Conservation (phyloP, 495 filamentous ascomycete species). For the Viridothelium virens region DNA sequence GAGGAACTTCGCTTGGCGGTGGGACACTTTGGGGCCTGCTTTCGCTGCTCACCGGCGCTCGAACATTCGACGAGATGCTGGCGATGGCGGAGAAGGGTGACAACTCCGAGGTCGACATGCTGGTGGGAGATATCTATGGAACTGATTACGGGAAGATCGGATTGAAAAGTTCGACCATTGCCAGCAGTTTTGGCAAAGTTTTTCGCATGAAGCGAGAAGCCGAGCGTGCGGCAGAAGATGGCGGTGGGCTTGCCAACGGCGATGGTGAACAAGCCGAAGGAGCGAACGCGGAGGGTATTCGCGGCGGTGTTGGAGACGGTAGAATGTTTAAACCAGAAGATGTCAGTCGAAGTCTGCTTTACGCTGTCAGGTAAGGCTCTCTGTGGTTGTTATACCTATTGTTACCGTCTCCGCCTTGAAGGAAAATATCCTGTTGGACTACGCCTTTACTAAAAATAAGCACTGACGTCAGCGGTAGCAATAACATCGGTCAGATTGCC, state of each 20-base stretch:
- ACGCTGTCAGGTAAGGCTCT: conserved; percentile 59
- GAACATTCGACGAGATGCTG: conserved; percentile 92
- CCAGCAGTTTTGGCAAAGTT: conserved; percentile 93
- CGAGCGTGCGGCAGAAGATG: conserved; percentile 71
- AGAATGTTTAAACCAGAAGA: conserved; percentile 54
- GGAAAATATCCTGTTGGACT: background rate
- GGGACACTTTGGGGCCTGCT: conserved; percentile 95
- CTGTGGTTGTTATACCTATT: background rate
- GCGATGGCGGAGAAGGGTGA: conserved; percentile 89
- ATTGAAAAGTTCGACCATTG: conserved; percentile 86
- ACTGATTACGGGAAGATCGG: conserved; percentile 93
- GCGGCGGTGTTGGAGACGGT: conserved; percentile 21
- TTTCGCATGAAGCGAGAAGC: conserved; percentile 75
- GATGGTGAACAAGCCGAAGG: conserved; percentile 31
- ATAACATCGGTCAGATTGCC: conserved; percentile 97
- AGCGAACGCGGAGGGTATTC: conserved; percentile 11
- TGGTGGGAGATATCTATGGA: conserved; percentile 97
- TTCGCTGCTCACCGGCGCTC: conserved; percentile 78
- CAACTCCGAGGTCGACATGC: conserved; percentile 88
- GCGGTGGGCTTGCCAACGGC: conserved; percentile 51
- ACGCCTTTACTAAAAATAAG: conserved; percentile 14
- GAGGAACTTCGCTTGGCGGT: conserved; percentile 88
- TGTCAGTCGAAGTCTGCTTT: conserved; percentile 65
- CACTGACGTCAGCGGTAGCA: conserved; percentile 43
- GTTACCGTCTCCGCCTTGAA: background rate